A percentile compares a stretch with the other conserved stretches of the same genome.
These are phyloP conservation scores for Nothophytophthora sp. DNA, from an alignment of 352 stramenopile species.

Conservation along the genomic window DNA sequence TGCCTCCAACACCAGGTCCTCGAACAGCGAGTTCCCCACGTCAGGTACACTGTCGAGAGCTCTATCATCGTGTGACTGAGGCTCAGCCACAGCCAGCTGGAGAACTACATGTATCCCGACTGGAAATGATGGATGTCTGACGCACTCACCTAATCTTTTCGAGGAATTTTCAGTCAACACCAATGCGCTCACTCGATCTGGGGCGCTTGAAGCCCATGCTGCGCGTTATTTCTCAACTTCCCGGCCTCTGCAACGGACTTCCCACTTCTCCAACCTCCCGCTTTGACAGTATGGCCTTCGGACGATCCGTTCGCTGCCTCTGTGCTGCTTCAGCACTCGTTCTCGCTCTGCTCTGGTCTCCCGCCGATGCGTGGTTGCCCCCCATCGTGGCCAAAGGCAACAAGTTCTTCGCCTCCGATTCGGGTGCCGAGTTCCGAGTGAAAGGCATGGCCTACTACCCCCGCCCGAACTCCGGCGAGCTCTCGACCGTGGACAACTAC, in stretches of 20 bases:
- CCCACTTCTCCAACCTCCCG: too few relatives aligned
- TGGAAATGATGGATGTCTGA: too few relatives aligned
- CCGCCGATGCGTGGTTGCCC: constrained; percentile 22
- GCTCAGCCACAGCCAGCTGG: too few relatives aligned
- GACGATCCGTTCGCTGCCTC: background rate
- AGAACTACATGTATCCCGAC: too few relatives aligned
- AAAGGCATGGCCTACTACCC: constrained; percentile 56
- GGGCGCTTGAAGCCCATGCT: too few relatives aligned
- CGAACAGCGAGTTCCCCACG: too few relatives aligned
- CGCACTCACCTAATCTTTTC: too few relatives aligned
- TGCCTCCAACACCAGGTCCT: too few relatives aligned
- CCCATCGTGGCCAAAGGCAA: constrained; percentile 45
- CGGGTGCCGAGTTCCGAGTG: constrained; percentile 47
- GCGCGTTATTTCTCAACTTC: constrained; percentile 1
- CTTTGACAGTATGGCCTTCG: background rate
- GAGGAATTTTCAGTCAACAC: too few relatives aligned
- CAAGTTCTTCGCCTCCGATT: constrained; percentile 68
- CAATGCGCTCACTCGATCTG: too few relatives aligned
- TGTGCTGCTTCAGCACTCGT: background rate
- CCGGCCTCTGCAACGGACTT: background rate
- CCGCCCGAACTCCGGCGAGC: constrained; percentile 40
- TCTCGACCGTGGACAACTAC: constrained; percentile 38
- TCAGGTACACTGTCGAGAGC: too few relatives aligned
- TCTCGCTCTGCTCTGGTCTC: background rate
- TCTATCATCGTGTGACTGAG: too few relatives aligned